Evolutionary conservation across 1,139 yeast species (phyloP), one percentile per base, ranked within the genome.

Genomic region (Magnusiomyces magnusii): DNA sequence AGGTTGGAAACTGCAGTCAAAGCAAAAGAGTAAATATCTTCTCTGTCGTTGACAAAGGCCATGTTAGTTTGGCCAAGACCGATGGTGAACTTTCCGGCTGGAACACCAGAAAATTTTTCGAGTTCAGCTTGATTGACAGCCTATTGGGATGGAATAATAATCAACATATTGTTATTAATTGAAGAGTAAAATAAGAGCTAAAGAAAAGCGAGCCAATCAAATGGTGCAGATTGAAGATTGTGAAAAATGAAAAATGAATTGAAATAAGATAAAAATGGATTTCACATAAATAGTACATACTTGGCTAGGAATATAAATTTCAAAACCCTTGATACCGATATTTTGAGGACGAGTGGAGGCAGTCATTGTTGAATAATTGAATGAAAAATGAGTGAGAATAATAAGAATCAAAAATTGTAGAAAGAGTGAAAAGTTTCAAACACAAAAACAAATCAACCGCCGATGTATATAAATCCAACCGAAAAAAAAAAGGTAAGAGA

Each of bases 61-160:
- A 95, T 95, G 76, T 91, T 91, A 69, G 97, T 93, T 78, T 93
- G 99, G 65, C 99, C 99, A 63, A 95, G 82, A 56, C 99, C 99
- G 74, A 95, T 92, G 73, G 99, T 95, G 81, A 91, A 93, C 75
- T 95, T 95, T 61, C 99, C 99, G 61, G 88, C 80, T 31, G 98
- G 84, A 65, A 93, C 92, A 59, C 87, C 87, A 72, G 91, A 96
- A 69, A 76, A 84, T 68, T 81, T 78, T 76, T 95, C 99, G 67
- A 95, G 80, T 61, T 89, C 98, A 52, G 84, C 76, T 78, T 95
- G 99, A 78, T 83, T 86, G 63, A 95, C 97, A 66, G 84, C 89
- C 80, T 85, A 66, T 41, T 5, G 3, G 36, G 52, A 27, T 31
- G 36, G 31, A 51, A n/a, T 47, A 19, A 47, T 27, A 34, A 51